Percentiles rank a stretch among this genome's conserved stretches.
Conservation (phyloP, 129 eudicot species). For the Artemisia argyi region DNA sequence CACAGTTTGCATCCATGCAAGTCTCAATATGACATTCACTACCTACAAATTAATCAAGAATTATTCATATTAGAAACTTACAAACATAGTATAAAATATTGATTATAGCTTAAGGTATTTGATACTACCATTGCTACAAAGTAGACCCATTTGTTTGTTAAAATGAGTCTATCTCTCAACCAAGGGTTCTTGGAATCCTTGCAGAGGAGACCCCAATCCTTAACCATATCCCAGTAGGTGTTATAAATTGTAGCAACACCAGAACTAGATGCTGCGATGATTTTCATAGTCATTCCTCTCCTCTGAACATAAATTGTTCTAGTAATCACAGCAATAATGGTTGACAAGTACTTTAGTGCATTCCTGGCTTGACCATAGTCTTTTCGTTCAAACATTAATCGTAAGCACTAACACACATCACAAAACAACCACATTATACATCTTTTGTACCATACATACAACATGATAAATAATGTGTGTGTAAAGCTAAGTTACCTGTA, state of each 20-base stretch:
- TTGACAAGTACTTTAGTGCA: conserved; percentile 42
- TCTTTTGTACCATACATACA: neutral
- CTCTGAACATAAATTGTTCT: conserved; percentile 37
- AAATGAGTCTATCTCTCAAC: conserved; percentile 44
- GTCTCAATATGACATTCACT: conserved; percentile 36
- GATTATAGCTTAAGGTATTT: too few relatives aligned
- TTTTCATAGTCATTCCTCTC: conserved; percentile 27
- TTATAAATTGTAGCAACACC: conserved; percentile 30
- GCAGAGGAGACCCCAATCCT: conserved; percentile 45
- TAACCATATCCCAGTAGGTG: conserved; percentile 41
- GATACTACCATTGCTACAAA: conserved; percentile 38
- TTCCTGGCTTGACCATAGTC: conserved; percentile 34
- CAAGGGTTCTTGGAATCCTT: conserved; percentile 37
- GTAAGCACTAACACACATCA: conserved; percentile 30
- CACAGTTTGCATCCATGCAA: conserved; percentile 47
- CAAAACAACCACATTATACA: neutral
- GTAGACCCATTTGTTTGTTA: conserved; percentile 34
- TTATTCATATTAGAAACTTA: neutral
- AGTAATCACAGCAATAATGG: conserved; percentile 41
- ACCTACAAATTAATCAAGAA: conserved; percentile 22
- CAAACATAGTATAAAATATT: neutral
- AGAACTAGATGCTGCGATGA: conserved; percentile 35
- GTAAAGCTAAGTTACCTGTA: conserved; percentile 29
- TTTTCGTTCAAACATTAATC: conserved; percentile 29
- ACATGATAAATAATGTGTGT: neutral